phyloP scores from a whole-genome alignment of 768 basidiomycete genomes.

The Collybia sp. region DNA sequence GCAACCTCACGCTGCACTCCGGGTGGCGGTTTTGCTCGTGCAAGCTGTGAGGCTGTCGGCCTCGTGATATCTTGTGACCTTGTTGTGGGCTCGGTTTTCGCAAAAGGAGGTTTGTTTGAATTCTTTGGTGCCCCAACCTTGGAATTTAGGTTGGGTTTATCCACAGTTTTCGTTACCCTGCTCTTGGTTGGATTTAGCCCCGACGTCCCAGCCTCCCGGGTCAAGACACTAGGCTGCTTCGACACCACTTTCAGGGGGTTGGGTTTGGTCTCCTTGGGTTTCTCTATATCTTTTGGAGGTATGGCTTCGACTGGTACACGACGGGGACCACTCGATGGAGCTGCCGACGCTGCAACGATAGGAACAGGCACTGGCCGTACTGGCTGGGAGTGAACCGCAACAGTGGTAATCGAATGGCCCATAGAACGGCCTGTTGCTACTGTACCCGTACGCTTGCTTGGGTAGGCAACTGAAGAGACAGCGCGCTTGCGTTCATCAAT shows the following conservation, averaged over 20 bases:
- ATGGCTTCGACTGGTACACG: too few relatives aligned
- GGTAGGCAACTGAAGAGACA: conserved; percentile 2
- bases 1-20: conserved; percentile 4
- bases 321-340: too few relatives aligned
- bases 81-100: conserved; percentile 2
- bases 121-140: background rate
- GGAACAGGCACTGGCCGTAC: too few relatives aligned
- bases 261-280: conserved; percentile 2
- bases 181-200: background rate
- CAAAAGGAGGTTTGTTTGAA: background rate
- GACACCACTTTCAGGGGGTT: background rate
- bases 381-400: too few relatives aligned
- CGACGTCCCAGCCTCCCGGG: too few relatives aligned
- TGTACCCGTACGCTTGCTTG: conserved; percentile 2
- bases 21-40: conserved; percentile 16
- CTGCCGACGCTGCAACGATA: too few relatives aligned
- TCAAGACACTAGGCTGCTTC: too few relatives aligned
- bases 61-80: conserved; percentile 13
- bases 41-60: conserved; percentile 22
- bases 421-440: background rate
- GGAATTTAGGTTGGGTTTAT: background rate
- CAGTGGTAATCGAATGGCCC: too few relatives aligned
- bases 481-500: conserved; percentile 8
- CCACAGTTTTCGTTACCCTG: background rate
- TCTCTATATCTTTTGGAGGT: background rate